Evolutionary conservation across 495 filamentous ascomycete genomes (phyloP).

Genomic region (Tuber magnatum): DNA sequence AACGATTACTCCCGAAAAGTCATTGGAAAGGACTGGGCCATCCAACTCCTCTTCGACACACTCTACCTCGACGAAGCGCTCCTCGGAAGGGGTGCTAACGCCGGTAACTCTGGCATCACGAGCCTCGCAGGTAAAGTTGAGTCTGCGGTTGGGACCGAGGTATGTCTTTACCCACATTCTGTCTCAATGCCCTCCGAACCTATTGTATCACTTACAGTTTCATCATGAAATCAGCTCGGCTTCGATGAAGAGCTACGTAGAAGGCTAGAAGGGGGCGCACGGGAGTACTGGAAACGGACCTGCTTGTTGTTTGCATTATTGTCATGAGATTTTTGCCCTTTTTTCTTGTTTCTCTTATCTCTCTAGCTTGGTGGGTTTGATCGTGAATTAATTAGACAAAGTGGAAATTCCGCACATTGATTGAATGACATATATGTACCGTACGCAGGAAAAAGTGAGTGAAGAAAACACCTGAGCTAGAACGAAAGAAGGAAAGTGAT

Average conservation of each 20-base stretch:
- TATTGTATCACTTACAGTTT: not conserved
- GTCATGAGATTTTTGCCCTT: not conserved
- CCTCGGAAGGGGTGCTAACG: conserved; percentile 30
- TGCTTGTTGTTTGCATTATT: conserved; percentile 64
- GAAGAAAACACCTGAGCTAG: not conserved
- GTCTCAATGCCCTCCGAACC: not conserved
- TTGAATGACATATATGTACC: not conserved
- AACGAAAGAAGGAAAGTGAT: not conserved
- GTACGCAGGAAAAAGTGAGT: not conserved
- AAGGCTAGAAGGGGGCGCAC: conserved; percentile 45
- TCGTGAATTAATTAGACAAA: conserved; percentile 3
- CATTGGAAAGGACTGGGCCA: conserved; percentile 50
- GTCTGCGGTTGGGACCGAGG: conserved; percentile 28
- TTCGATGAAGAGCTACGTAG: conserved; percentile 46
- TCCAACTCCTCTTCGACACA: conserved; percentile 75
- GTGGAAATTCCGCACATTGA: not conserved
- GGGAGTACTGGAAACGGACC: conserved; percentile 75
- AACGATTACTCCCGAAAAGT: conserved; percentile 33
- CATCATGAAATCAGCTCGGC: conserved; percentile 14
- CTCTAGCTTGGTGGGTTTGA: not conserved
- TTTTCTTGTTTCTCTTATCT: not conserved
- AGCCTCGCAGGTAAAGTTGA: conserved; percentile 35
- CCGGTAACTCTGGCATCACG: conserved; percentile 24
- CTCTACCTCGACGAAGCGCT: conserved; percentile 55
- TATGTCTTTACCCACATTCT: conserved; percentile 8